These are phyloP conservation scores for Scheffersomyces cryptocercus DNA, from an alignment of 1,139 yeast genomes.

Conservation along the genomic window DNA sequence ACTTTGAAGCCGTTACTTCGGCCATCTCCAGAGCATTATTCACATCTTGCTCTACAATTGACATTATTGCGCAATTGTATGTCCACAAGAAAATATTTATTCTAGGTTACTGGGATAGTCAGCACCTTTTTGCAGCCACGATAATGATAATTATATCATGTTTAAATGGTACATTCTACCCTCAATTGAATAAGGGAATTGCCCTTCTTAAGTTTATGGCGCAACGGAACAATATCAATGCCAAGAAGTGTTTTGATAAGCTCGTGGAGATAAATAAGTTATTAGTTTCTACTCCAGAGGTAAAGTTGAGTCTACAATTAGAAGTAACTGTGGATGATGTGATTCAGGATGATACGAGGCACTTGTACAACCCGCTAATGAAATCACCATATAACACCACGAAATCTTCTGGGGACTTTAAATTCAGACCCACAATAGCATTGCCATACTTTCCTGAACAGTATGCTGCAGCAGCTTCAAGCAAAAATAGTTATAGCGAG, in stretches of 20 bases:
- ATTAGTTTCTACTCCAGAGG: constrained; percentile 4
- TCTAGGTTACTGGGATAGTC: constrained; percentile 56
- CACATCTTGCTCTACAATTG: constrained; percentile 43
- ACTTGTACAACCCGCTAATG: constrained; percentile 6
- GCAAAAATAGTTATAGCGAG: neutral
- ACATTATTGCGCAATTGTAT: constrained; percentile 37
- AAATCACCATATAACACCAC: constrained; percentile 2
- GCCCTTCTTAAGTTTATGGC: constrained; percentile 42
- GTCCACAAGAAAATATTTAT: constrained; percentile 37
- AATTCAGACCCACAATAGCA: neutral
- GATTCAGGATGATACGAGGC: constrained; percentile 1
- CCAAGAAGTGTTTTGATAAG: constrained; percentile 16
- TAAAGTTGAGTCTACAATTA: constrained; percentile 7
- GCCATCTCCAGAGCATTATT: constrained; percentile 41
- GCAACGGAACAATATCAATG: constrained; percentile 43
- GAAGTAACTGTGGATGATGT: constrained; percentile 5
- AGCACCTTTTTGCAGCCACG: constrained; percentile 48
- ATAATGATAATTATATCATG: constrained; percentile 41
- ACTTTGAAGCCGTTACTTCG: constrained; percentile 28
- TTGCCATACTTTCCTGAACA: constrained; percentile 5
- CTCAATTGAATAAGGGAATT: constrained; percentile 34
- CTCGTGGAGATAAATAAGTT: constrained; percentile 9
- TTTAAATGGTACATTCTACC: constrained; percentile 28
- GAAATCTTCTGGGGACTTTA: neutral
- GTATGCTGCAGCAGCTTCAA: constrained; percentile 3